Evolutionary conservation across 2,329 filamentous ascomycete species (phyloP).

Genomic region (Aspergillus sergii): DNA sequence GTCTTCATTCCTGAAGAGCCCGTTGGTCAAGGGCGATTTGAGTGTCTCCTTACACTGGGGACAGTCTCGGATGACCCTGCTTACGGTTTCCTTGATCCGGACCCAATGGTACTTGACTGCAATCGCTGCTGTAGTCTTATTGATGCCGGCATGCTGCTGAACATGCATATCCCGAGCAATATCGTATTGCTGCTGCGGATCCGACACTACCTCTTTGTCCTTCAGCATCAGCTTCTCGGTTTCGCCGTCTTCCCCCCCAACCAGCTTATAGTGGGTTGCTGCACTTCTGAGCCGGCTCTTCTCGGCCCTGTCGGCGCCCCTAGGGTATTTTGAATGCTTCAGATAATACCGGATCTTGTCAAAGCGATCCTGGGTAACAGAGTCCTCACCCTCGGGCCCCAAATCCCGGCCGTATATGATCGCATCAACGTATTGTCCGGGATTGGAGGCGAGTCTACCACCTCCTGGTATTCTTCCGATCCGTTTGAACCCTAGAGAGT

Average conservation of each 20-base stretch:
- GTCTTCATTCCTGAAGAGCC: conserved; percentile 31
- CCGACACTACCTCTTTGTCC: conserved; percentile 94
- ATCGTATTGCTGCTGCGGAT: conserved; percentile 86
- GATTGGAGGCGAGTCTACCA: conserved; percentile 69
- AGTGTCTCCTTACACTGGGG: conserved; percentile 80
- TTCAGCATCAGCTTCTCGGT: conserved; percentile 88
- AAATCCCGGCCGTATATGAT: conserved; percentile 74
- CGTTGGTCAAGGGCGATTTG: conserved; percentile 54
- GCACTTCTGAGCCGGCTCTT: conserved; percentile 93
- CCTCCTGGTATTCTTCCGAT: conserved; percentile 79
- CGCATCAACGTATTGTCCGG: conserved; percentile 70
- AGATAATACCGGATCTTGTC: conserved; percentile 98
- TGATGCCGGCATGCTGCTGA: conserved; percentile 84
- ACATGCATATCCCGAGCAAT: conserved; percentile 79
- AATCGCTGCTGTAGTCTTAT: conserved; percentile 94
- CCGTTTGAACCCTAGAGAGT: conserved; percentile 87
- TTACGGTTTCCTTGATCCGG: conserved; percentile 95
- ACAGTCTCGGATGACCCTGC: conserved; percentile 90
- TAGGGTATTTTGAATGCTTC: conserved; percentile 90
- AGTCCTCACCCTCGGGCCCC: conserved; percentile 71
- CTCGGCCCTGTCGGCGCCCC: conserved; percentile 89
- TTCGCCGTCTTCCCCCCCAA: conserved; percentile 52
- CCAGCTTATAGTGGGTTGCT: conserved; percentile 90
- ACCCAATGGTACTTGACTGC: conserved; percentile 97
- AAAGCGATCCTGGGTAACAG: conserved; percentile 92